Base-by-base conservation (phyloP, 2,329 filamentous ascomycete species). In the Neopestalotiopsis rosae region DNA sequence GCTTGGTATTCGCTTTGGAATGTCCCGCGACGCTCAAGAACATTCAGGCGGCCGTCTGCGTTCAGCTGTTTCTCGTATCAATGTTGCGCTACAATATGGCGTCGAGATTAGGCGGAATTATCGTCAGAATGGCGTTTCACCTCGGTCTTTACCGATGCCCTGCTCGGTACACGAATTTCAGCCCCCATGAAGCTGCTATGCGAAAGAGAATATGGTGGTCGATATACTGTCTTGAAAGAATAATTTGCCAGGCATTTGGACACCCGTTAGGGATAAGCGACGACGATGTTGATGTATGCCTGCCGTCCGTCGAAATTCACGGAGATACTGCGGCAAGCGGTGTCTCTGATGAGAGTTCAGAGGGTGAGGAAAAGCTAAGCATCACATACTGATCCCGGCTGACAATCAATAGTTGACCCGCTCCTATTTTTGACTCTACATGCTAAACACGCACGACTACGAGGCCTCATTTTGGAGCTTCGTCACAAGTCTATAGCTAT, bases 261-360 rank as follows among this genome's bases (percentile, higher is more conserved):
- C 78, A 88, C 0, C 88, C 88, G 0, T 76, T 89, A 0, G 83
- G 85, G n/a, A 84, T 90, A 10, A 83, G 83, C 65, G 87, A 89
- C 69, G 84, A 88, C 58, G 87, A 89, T 67, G 76, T 89, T 3
- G 88, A 89, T 71, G 87, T 89, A 1, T 89, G 88, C 69, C 86
- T 86, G 68, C 85, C 84, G 0, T 82, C 81, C 0, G 75, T 83
- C 2, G 87, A 89, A 71, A 75, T 75, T 1, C 87, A 88, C 68
- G 69, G 71, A 30, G 69, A 59, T 24, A 59, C n/a, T 3, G 45
- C 45, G 9, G 45, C 45, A 52, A 52, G 45, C 3, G 45, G 9
- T 4, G 45, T 52, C 17, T 52, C 45, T n/a, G 45, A 52, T n/a
- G 45, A 20, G n/a, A 17, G 45, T 7, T 52, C 45, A 10, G 45